Evolutionary conservation across 1,284 basidiomycete species (phyloP), one percentile per base, ranked within the genome.

Genomic region (Neonothopanus nambi): DNA sequence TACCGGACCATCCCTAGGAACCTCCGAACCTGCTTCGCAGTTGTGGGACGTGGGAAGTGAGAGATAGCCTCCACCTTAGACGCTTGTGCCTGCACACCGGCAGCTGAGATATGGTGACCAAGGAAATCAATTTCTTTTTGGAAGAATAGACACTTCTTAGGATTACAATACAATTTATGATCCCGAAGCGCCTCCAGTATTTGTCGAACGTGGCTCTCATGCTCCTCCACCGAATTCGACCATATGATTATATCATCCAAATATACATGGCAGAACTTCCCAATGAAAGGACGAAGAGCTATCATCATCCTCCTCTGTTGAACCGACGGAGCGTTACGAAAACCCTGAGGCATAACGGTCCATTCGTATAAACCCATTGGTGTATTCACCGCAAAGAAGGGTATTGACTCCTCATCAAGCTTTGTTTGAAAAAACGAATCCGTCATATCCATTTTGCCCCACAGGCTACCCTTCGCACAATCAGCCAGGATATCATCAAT

Each of bases 211-310:
- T 74, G 64, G 1, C 47, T 0, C 1, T 48, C 18, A 51, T 78
- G 74, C 52, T 76, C 67, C 26, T 67, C 63, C 0, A 67, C 15
- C 0, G 56, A 54, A 1, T 65, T 5, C 2, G 68, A 73, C 65
- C 66, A 76, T 42, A 73, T 70, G 46, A 73, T 64, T 43, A 75
- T 72, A 52, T 74, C 65, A 55, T 75, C 51, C 1, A 55, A 21
- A 30, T 55, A 55, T 11, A 61, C 28, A 36, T 62, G 57, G 1
- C 58, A 62, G 11, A 49, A 55, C 0, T 44, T 28, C 0, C 42
- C 53, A 41, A 63, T 60, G 12, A 56, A 49, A 2, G 59, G 48
- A 1, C 48, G 47, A 12, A 72, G 62, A 1, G 70, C 67, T 8
- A 47, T 37, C 11, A 55, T 65, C 51, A 72, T 63, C 15, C 61